phyloP scores from a whole-genome alignment of 257 asterid genomes.

The Gentiana macrophylla region DNA sequence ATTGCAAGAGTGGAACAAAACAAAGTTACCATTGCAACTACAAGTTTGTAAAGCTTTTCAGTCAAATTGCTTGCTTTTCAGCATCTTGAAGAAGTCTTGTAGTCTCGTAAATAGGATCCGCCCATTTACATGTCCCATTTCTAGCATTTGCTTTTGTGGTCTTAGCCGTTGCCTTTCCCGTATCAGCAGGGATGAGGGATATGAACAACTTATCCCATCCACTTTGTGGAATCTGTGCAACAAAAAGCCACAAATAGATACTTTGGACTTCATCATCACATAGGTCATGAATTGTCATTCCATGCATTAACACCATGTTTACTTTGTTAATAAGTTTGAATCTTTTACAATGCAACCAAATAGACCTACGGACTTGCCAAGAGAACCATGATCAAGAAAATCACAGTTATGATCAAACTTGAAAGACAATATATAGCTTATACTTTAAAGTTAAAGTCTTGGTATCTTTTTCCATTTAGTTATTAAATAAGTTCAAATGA shows the following conservation, averaged over 20 bases:
- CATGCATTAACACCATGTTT: background rate
- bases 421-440: too few relatives aligned
- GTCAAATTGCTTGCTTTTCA: conserved; percentile 68
- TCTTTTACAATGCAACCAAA: too few relatives aligned
- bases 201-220: conserved; percentile 98
- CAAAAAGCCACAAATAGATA: conserved; percentile 4
- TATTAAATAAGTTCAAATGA: too few relatives aligned
- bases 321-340: too few relatives aligned
- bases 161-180: conserved; percentile 82
- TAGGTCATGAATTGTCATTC: background rate
- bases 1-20: conserved; percentile 1
- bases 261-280: background rate
- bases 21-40: conserved; percentile 81
- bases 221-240: conserved; percentile 73
- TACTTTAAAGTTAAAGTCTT: too few relatives aligned
- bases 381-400: too few relatives aligned
- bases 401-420: too few relatives aligned
- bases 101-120: conserved; percentile 95
- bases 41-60: conserved; percentile 89
- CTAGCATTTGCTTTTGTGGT: conserved; percentile 89
- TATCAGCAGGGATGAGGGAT: conserved; percentile 66
- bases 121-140: conserved; percentile 98
- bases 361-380: too few relatives aligned
- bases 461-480: too few relatives aligned
- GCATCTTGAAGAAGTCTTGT: conserved; percentile 92